Percentiles rank a stretch among this genome's conserved stretches.
Evolutionary conservation across 2,329 filamentous ascomycete genomes (phyloP).

Genomic region (Fusarium robinianum): DNA sequence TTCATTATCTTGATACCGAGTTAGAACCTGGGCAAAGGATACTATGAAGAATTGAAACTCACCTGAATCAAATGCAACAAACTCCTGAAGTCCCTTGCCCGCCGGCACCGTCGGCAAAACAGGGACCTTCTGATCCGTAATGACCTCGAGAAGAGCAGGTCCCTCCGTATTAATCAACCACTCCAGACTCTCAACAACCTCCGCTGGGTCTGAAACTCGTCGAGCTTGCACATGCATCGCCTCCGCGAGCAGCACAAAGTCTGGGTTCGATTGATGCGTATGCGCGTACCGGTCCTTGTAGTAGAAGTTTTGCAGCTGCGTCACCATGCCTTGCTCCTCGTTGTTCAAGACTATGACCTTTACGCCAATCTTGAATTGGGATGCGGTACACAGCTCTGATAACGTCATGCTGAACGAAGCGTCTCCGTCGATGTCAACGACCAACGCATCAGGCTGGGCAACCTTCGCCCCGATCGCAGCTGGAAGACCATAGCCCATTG

Average conservation of each 20-base stretch:
- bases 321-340: conserved; percentile 98
- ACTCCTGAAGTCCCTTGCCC: conserved; percentile 87
- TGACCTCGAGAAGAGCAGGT: conserved; percentile 87
- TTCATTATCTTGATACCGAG: too few relatives aligned
- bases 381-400: conserved; percentile 89
- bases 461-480: conserved; percentile 96
- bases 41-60: too few relatives aligned
- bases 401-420: conserved; percentile 99
- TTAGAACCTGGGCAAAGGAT: too few relatives aligned
- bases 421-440: conserved; percentile 96
- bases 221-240: conserved; percentile 85
- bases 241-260: conserved; percentile 91
- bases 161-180: conserved; percentile 91
- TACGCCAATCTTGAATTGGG: conserved; percentile 94
- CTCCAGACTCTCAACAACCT: conserved; percentile 76
- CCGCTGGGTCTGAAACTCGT: conserved; percentile 72
- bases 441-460: conserved; percentile 72
- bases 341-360: conserved; percentile 96
- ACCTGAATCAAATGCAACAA: conserved; percentile 58
- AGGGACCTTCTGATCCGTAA: conserved; percentile 89
- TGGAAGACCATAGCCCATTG: conserved; percentile 94
- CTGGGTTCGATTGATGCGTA: conserved; percentile 93
- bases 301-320: conserved; percentile 97
- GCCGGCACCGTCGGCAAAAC: conserved; percentile 96
- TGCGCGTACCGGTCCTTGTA: conserved; percentile 92